These are phyloP conservation scores for Capsicum baccatum DNA, from an alignment of 257 asterid genomes.

Conservation along the genomic window DNA sequence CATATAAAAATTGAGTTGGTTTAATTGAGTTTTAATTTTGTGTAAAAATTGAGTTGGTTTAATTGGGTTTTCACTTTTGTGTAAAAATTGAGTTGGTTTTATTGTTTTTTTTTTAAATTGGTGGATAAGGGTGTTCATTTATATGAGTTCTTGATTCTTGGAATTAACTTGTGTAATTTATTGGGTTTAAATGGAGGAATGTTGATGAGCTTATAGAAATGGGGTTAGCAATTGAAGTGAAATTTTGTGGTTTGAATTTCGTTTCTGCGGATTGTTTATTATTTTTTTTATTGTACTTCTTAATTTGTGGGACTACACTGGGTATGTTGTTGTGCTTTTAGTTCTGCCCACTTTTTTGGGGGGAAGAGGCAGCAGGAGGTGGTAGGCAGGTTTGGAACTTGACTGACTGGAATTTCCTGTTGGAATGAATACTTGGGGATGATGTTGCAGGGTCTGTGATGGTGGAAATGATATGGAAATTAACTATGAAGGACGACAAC, in stretches of 20 bases:
- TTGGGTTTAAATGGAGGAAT: neutral
- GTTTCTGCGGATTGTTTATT: neutral
- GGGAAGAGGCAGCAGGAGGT: neutral
- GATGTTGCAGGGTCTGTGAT: neutral
- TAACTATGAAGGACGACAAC: neutral
- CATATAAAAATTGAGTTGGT: neutral
- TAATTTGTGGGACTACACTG: no score
- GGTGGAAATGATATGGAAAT: neutral
- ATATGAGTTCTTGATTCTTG: neutral
- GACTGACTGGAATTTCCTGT: neutral
- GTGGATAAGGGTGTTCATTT: neutral
- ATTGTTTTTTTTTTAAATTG: neutral
- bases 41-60: neutral
- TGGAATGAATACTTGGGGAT: constrained; percentile 1
- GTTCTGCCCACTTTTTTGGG: no score
- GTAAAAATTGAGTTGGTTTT: neutral
- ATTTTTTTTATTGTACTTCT: no score
- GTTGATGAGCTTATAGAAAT: neutral
- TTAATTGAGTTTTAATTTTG: neutral
- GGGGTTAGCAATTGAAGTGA: neutral
- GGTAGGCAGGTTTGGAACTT: neutral
- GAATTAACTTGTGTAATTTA: neutral
- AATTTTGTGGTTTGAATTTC: neutral
- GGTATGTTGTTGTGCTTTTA: no score
- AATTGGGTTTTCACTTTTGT: neutral